Base-by-base conservation (phyloP, 2,329 filamentous ascomycete species). In the Aspergillus puulaauensis region DNA sequence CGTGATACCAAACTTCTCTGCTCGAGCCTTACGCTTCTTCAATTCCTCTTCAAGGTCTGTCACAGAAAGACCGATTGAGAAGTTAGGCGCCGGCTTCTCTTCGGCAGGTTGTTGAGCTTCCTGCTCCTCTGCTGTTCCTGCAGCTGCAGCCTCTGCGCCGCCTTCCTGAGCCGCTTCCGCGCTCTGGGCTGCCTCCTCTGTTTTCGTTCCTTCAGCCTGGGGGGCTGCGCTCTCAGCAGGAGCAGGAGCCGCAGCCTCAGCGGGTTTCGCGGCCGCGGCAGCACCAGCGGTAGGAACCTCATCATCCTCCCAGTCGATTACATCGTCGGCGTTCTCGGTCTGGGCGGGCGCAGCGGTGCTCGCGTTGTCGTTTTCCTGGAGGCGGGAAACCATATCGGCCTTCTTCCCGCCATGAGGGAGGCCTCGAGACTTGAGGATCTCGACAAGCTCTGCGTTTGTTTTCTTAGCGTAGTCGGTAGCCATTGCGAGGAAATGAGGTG, bases 331-430 rank as follows among this genome's bases (percentile, higher is more conserved):
- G 45, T 60, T 60, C 37, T 70, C 69, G 33, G 68, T 61, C 56
- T 73, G 71, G 9, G 62, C 61, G 19, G 68, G 53, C 33, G 57
- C 52, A 12, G 58, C 46, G 17, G 60, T 40, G 27, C 66, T 52
- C 23, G 66, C 68, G 48, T 62, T 68, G 48, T 81, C 79, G 57
- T 77, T 73, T 62, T 80, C 72, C 56, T 77, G 73, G 44, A 81
- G 69, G 56, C 79, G 77, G 47, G 77, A 75, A 44, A 81, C 72
- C 55, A 81, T 70, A 5, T 81, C 79, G 19, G 78, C 79, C 64
- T 81, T 81, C 63, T 81, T 81, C 57, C 79, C 79, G 2, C 75
- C 77, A 65, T 79, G 75, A 6, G 77, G 72, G 40, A 81, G 71
- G n/a, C 70, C 74, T 41, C 79, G 78, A 21, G 74, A 69, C 65